Conservation (phyloP, 2,329 filamentous ascomycete species). For the Microsporum canis region DNA sequence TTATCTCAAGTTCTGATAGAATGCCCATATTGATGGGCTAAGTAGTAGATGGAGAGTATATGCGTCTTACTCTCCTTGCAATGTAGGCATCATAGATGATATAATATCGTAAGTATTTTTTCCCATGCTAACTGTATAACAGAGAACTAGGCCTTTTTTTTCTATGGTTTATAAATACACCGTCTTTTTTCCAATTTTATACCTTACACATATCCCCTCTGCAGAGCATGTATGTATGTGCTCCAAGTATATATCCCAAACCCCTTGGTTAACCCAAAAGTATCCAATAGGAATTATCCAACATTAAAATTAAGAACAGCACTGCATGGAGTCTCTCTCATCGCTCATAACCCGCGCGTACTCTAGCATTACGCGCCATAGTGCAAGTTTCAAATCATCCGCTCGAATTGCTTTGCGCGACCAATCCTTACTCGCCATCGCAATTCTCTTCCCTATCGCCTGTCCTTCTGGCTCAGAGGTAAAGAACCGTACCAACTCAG, state of each 20-base stretch:
- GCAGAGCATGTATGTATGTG: neutral
- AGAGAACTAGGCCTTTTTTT: neutral
- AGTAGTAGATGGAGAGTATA: neutral
- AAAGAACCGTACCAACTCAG: constrained; percentile 41
- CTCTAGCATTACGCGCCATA: constrained; percentile 52
- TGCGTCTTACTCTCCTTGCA: neutral
- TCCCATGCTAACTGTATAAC: neutral
- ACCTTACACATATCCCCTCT: neutral
- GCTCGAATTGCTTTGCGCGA: constrained; percentile 43
- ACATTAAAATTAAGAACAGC: constrained; percentile 2
- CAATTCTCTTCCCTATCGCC: constrained; percentile 40
- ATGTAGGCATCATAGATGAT: neutral
- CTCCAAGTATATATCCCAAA: neutral
- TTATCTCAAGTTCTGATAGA: neutral
- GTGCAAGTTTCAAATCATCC: constrained; percentile 49
- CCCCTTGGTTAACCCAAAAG: neutral
- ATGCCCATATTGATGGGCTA: neutral
- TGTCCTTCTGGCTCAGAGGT: constrained; percentile 38
- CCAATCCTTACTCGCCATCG: constrained; percentile 46
- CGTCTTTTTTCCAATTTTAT: too few species aligned
- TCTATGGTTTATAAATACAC: neutral
- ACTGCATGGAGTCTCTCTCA: constrained; percentile 1
- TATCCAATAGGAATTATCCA: neutral
- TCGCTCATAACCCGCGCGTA: constrained; percentile 14
- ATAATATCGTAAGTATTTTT: neutral